Conservation (phyloP, 2,329 filamentous ascomycete genomes). For the Aspergillus brasiliensis region DNA sequence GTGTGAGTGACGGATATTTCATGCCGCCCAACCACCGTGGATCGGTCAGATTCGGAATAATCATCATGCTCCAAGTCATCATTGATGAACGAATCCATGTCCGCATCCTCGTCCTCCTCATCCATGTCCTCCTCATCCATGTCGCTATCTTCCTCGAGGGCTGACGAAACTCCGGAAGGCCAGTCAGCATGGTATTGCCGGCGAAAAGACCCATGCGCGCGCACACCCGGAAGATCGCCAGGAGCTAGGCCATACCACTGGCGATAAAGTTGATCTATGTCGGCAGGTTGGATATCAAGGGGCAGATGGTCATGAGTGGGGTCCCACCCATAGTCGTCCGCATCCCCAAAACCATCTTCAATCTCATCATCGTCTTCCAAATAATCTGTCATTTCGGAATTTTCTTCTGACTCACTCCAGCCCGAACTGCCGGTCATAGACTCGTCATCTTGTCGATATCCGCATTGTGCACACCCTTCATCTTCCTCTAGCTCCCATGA, state of each 20-base stretch:
- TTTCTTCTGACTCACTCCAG: slow-evolving; percentile 47
- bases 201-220: not conserved
- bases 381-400: slow-evolving; percentile 48
- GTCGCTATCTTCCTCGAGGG: slow-evolving; percentile 19
- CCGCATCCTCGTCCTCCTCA: slow-evolving; percentile 34
- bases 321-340: slow-evolving; percentile 28
- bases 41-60: slow-evolving; percentile 34
- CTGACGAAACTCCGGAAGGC: slow-evolving; percentile 11
- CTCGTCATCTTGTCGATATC: slow-evolving; percentile 52
- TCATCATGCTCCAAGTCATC: slow-evolving; percentile 29
- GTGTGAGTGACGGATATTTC: slow-evolving; percentile 8
- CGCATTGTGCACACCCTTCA: slow-evolving; percentile 56
- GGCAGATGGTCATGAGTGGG: slow-evolving; percentile 16
- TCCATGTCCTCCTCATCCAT: slow-evolving; percentile 32
- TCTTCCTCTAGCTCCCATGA: slow-evolving; percentile 66
- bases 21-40: slow-evolving; percentile 34
- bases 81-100: slow-evolving; percentile 41
- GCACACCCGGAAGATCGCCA: not conserved
- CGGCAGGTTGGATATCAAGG: slow-evolving; percentile 15
- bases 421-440: slow-evolving; percentile 42
- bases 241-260: not conserved
- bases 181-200: not conserved
- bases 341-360: slow-evolving; percentile 35
- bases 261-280: slow-evolving; percentile 13
- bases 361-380: slow-evolving; percentile 27